Base-by-base conservation (phyloP, 208 protist genomes). In the Trypanosomatidae sp. region DNA sequence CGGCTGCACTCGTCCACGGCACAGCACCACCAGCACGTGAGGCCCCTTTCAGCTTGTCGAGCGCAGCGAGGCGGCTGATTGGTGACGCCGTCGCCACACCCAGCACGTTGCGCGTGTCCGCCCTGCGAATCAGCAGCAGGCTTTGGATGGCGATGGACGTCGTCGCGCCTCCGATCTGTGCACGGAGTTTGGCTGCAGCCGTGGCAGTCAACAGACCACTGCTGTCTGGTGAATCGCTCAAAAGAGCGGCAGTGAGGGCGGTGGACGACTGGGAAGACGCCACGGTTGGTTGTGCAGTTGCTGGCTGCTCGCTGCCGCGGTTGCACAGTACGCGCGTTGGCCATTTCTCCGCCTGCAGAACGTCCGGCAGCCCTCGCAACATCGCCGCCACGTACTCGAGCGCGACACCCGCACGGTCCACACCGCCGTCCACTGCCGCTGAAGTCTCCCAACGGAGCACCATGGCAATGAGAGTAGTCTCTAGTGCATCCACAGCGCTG, bases 261-360 rank as follows among this genome's bases (percentile, higher is more conserved):
- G n/a, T n/a, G n/a, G n/a, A n/a, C n/a, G 66, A 58, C 1, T 30
- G 30, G 10, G 49, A 41, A 30, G 66, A 36, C 19, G 66, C 33
- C 13, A 12, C 19, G 28, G 25, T 33, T 50, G 64, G 25, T 19
- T 1, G 17, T 6, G 36, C 17, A 8, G 10, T 53, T 25, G 39
- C n/a, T 25, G 2, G n/a, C 43, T 30, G 12, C 53, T 0, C 8
- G 3, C 8, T 8, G 30, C 50, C 36, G n/a, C 50, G 7, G 1
- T 33, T 58, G 1, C 3, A 33, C 2, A 15, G 8, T 2, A 0
- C 46, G 3, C 73, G 79, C 4, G 71, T 66, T 1, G 84, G 84
- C 84, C 87, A 89, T 36, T 74, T 56, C 69, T 86, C 82, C 22
- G 69, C 53, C 5, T 69, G 69, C 36, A 91, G 59, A 19, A 82